Percentiles rank a stretch among this genome's conserved stretches.
These are phyloP conservation scores for Fusarium caatingaense DNA, from an alignment of 2,329 filamentous ascomycete species.

Conservation along the genomic window DNA sequence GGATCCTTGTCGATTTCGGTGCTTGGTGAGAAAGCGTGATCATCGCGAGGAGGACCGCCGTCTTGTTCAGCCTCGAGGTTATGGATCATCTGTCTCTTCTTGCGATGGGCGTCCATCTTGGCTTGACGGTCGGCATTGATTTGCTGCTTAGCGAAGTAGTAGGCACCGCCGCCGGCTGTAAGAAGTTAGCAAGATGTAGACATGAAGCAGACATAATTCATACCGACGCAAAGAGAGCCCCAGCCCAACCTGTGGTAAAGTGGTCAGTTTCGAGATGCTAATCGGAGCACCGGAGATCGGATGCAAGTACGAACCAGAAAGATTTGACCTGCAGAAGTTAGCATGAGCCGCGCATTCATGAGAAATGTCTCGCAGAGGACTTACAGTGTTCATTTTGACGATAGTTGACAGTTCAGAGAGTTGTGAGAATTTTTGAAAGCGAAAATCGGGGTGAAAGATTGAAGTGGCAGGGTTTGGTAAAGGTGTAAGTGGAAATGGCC, in stretches of 20 bases:
- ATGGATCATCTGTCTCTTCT: slow-evolving; percentile 70
- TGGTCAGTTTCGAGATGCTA: slow-evolving; percentile 19
- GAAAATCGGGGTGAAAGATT: slow-evolving; percentile 32
- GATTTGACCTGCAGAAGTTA: slow-evolving; percentile 65
- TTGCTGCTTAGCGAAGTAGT: slow-evolving; percentile 93
- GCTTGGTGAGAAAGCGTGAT: slow-evolving; percentile 71
- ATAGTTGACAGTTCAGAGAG: background rate
- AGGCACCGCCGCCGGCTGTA: slow-evolving; percentile 86
- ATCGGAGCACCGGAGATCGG: slow-evolving; percentile 11
- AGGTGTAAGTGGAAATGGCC: slow-evolving; percentile 47
- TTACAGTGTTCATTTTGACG: slow-evolving; percentile 66
- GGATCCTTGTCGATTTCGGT: slow-evolving; percentile 81
- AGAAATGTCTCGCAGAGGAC: slow-evolving; percentile 38
- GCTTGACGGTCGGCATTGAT: slow-evolving; percentile 90
- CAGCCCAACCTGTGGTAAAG: slow-evolving; percentile 78
- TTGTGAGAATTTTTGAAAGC: slow-evolving; percentile 15
- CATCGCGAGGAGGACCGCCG: slow-evolving; percentile 67
- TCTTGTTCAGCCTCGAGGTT: slow-evolving; percentile 60
- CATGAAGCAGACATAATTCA: slow-evolving; percentile 41
- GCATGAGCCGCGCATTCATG: slow-evolving; percentile 27
- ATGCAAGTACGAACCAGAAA: slow-evolving; percentile 66
- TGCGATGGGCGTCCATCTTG: slow-evolving; percentile 73
- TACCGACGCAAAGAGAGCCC: slow-evolving; percentile 88
- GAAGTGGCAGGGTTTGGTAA: slow-evolving; percentile 39
- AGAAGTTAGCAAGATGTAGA: slow-evolving; percentile 24